These are phyloP conservation scores for Arxiozyma slooffiae DNA, from an alignment of 1,139 yeast genomes.

Conservation along the genomic window DNA sequence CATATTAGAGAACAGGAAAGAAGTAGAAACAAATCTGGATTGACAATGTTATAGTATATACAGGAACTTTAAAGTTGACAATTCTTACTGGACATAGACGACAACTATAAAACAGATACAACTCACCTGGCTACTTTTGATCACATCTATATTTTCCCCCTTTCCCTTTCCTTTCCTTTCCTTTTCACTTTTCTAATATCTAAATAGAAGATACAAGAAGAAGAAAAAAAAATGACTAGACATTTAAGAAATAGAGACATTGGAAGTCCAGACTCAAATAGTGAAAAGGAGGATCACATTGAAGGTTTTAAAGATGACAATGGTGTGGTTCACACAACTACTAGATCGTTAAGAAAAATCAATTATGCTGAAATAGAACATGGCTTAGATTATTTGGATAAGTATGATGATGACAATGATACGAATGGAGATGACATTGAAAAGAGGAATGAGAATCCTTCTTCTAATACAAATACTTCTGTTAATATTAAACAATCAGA, in stretches of 20 bases:
- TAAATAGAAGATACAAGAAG: no score
- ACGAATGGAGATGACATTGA: slow-evolving; percentile 7
- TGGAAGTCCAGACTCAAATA: slow-evolving; percentile 1
- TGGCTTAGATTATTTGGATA: slow-evolving; percentile 27
- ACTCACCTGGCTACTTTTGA: no score
- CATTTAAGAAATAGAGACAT: slow-evolving; percentile 16
- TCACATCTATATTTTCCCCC: not conserved
- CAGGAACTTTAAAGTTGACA: no score
- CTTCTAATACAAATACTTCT: slow-evolving; percentile 14
- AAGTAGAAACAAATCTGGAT: not conserved
- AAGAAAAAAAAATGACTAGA: slow-evolving; percentile 23
- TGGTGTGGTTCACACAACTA: slow-evolving; percentile 26
- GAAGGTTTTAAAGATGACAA: slow-evolving; percentile 21
- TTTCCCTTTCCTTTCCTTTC: not conserved
- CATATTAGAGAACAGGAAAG: not conserved
- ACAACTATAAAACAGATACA: no score
- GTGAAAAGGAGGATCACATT: slow-evolving; percentile 5
- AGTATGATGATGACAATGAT: slow-evolving; percentile 14
- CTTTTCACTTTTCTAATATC: not conserved
- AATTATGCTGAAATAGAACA: slow-evolving; percentile 31
- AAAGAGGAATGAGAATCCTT: slow-evolving; percentile 21
- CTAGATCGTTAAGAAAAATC: slow-evolving; percentile 26
- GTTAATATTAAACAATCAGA: slow-evolving; percentile 8
- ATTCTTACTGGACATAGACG: no score
- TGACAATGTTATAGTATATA: not conserved